These are phyloP conservation scores for Corchorus capsularis DNA, from an alignment of 345 rosid species.

Conservation along the genomic window DNA sequence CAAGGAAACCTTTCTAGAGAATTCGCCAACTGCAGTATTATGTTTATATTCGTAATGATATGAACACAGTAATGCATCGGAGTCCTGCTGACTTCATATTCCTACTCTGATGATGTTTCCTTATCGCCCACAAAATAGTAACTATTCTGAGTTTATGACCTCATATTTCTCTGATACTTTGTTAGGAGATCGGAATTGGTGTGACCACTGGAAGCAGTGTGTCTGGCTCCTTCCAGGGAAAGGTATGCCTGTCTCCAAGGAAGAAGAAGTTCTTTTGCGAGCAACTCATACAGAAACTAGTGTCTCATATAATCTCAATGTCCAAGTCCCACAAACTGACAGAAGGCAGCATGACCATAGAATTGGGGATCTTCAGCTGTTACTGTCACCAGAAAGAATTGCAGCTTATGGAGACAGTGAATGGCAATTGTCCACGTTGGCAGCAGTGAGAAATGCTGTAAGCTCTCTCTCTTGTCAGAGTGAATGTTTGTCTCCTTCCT, in stretches of 20 bases:
- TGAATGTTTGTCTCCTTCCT: not conserved
- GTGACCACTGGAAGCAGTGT: conserved; percentile 99
- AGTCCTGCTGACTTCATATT: conserved; percentile 3
- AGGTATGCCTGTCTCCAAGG: conserved; percentile 54
- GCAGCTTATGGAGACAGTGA: conserved; percentile 69
- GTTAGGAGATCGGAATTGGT: conserved; percentile 71
- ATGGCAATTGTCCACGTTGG: conserved; percentile 63
- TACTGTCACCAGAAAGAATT: conserved; percentile 72
- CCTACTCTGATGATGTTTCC: not conserved
- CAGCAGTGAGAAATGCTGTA: conserved; percentile 66
- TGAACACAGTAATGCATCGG: not conserved
- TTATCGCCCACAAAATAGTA: not conserved
- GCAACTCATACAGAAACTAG: conserved; percentile 70
- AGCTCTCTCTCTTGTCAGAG: conserved; percentile 28
- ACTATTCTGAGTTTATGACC: conserved; percentile 1
- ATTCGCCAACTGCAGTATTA: not conserved
- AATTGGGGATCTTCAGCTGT: conserved; percentile 51
- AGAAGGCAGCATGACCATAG: conserved; percentile 24
- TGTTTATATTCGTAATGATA: not conserved
- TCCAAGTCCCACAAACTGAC: conserved; percentile 32
- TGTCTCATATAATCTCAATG: conserved; percentile 58
- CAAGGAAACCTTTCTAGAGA: conserved; percentile 9
- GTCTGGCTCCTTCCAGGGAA: conserved; percentile 77
- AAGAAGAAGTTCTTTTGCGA: conserved; percentile 54
- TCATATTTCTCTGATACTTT: conserved; percentile 26